Percentiles rank a stretch among this genome's conserved stretches.
Evolutionary conservation across 768 basidiomycete genomes (phyloP).

Genomic region (Tylopilus plumbeoviolaceoides): DNA sequence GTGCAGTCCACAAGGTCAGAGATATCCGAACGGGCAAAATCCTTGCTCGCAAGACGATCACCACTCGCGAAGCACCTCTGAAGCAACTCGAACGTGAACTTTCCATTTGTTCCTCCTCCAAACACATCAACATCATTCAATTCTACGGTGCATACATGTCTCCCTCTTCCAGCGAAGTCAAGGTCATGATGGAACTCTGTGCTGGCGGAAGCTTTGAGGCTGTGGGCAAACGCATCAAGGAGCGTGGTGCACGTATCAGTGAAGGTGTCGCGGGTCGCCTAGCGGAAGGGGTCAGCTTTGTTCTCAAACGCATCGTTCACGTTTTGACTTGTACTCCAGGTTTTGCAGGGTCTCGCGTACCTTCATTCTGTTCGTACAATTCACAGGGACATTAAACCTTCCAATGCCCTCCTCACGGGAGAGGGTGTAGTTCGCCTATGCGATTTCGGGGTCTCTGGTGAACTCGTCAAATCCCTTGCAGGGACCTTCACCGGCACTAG

Average conservation of each 20-base stretch:
- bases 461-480: conserved; percentile 85
- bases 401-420: conserved; percentile 85
- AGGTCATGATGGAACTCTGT: conserved; percentile 89
- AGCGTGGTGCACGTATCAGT: conserved; percentile 71
- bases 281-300: conserved; percentile 76
- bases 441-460: conserved; percentile 98
- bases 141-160: conserved; percentile 93
- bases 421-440: conserved; percentile 89
- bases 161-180: conserved; percentile 85
- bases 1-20: conserved; percentile 91
- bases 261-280: conserved; percentile 89
- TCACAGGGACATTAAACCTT: conserved; percentile 94
- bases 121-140: conserved; percentile 81
- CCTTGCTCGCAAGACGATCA: conserved; percentile 94
- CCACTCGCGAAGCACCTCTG: conserved; percentile 83
- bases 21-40: conserved; percentile 75
- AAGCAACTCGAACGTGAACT: conserved; percentile 93
- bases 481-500: conserved; percentile 98
- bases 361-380: conserved; percentile 90
- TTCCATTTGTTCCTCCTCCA: conserved; percentile 79
- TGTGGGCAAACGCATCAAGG: conserved; percentile 79
- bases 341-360: conserved; percentile 90
- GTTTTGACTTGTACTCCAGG: conserved; percentile 37
- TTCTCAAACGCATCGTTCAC: neutral
- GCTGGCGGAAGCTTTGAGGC: conserved; percentile 89